Conservation (phyloP, 2,329 filamentous ascomycete species). For the Talaromyces funiculosus region DNA sequence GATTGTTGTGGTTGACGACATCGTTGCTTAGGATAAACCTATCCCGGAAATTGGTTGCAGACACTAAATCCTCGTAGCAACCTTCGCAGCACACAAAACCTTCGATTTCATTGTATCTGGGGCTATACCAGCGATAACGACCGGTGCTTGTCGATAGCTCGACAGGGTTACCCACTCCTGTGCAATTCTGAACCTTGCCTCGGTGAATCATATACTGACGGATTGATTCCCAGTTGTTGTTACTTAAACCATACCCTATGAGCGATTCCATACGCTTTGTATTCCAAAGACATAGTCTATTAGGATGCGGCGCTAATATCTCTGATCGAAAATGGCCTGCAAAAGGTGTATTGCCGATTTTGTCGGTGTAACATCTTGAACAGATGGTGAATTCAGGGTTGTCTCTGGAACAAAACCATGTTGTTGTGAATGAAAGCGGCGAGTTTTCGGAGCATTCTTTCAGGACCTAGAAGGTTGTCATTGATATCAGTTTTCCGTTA, state of each 20-base stretch:
- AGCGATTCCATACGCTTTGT: background rate
- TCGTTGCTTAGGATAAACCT: slow-evolving; percentile 1
- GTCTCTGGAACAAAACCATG: background rate
- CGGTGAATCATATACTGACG: slow-evolving; percentile 7
- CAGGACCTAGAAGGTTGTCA: background rate
- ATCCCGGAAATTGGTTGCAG: background rate
- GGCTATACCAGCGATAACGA: slow-evolving; percentile 7
- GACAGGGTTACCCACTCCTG: background rate
- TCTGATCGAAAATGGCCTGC: background rate
- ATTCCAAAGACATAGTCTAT: slow-evolving; percentile 7
- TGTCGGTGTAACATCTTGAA: slow-evolving; percentile 7
- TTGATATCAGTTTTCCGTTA: background rate
- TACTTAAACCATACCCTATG: background rate
- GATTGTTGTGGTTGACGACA: background rate
- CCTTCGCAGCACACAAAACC: slow-evolving; percentile 10
- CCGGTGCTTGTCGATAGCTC: background rate
- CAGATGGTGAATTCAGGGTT: slow-evolving; percentile 3
- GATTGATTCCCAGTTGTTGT: slow-evolving; percentile 1
- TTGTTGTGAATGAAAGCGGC: background rate
- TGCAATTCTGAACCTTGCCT: slow-evolving; percentile 3
- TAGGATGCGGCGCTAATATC: background rate
- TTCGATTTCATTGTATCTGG: slow-evolving; percentile 2
- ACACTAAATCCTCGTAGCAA: slow-evolving; percentile 6
- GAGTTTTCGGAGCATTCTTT: slow-evolving; percentile 1
- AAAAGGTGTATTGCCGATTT: background rate